Evolutionary conservation across 192 early-diverging fungal genomes (phyloP).

Genomic region (Coemansia sp.): DNA sequence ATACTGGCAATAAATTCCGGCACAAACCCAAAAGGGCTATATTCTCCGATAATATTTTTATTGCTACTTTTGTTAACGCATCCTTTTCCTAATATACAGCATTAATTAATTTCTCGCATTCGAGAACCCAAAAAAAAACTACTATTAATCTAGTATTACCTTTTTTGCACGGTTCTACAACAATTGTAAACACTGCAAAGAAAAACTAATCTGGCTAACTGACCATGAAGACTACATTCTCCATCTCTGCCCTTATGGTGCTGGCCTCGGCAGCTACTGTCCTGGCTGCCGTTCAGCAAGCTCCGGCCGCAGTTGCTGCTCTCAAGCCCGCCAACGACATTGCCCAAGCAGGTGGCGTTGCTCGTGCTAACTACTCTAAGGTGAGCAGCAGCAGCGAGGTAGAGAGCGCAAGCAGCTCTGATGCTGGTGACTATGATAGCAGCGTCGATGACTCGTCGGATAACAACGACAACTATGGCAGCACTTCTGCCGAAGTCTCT

Average conservation of each 20-base stretch:
- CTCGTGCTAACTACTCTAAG: background rate
- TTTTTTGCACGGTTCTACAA: background rate
- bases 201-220: background rate
- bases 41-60: background rate
- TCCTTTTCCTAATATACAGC: background rate
- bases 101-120: no score
- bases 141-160: background rate
- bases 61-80: background rate
- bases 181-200: background rate
- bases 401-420: background rate
- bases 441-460: background rate
- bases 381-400: no score
- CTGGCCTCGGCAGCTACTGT: conserved; percentile 3
- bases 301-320: conserved; percentile 1
- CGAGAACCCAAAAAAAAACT: no score
- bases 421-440: background rate
- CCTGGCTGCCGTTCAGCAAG: background rate
- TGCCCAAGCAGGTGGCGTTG: background rate
- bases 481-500: background rate
- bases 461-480: background rate
- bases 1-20: background rate
- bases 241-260: conserved; percentile 3
- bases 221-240: conserved; percentile 9
- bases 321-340: background rate
- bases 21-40: background rate